Percentiles rank a stretch among this genome's conserved stretches.
Evolutionary conservation across 2,329 filamentous ascomycete species (phyloP).

Genomic region (Gaeumannomyces tritici): DNA sequence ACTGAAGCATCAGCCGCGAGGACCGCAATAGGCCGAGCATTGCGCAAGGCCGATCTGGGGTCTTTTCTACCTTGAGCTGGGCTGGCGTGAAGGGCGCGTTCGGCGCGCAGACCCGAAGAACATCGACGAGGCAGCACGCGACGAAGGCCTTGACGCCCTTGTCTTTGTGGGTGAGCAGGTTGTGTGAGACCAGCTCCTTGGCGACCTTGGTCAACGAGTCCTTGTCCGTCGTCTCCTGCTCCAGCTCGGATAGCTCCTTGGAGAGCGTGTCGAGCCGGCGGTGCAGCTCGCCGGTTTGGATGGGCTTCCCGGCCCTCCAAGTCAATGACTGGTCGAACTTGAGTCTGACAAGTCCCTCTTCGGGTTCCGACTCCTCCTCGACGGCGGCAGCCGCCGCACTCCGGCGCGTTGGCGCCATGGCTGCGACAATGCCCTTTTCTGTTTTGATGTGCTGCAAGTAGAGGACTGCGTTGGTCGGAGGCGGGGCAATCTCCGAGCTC

Average conservation of each 20-base stretch:
- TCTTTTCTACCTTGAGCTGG: slow-evolving; percentile 68
- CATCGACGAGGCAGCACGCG: slow-evolving; percentile 83
- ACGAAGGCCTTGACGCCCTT: slow-evolving; percentile 84
- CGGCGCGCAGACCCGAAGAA: slow-evolving; percentile 85
- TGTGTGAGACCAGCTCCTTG: slow-evolving; percentile 72
- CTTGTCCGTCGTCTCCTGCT: slow-evolving; percentile 77
- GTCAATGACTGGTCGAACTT: slow-evolving; percentile 79
- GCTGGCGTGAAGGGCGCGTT: slow-evolving; percentile 87
- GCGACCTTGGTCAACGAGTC: slow-evolving; percentile 79
- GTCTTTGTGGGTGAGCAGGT: slow-evolving; percentile 85
- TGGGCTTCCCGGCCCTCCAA: slow-evolving; percentile 86
- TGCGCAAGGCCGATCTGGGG: background rate
- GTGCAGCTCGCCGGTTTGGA: slow-evolving; percentile 73
- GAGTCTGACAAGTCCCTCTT: slow-evolving; percentile 35
- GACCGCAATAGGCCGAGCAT: background rate
- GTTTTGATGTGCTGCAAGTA: background rate
- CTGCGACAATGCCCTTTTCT: background rate
- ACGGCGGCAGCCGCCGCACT: slow-evolving; percentile 1
- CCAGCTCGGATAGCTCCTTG: slow-evolving; percentile 74
- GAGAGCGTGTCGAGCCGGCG: slow-evolving; percentile 71
- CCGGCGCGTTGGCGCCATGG: slow-evolving; percentile 4
- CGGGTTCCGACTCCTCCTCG: slow-evolving; percentile 5
- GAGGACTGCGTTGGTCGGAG: background rate
- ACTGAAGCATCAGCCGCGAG: background rate
- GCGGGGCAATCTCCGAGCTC: background rate